Evolutionary conservation across 345 rosid species (phyloP).

Genomic region (Pseudoturritis turrita): DNA sequence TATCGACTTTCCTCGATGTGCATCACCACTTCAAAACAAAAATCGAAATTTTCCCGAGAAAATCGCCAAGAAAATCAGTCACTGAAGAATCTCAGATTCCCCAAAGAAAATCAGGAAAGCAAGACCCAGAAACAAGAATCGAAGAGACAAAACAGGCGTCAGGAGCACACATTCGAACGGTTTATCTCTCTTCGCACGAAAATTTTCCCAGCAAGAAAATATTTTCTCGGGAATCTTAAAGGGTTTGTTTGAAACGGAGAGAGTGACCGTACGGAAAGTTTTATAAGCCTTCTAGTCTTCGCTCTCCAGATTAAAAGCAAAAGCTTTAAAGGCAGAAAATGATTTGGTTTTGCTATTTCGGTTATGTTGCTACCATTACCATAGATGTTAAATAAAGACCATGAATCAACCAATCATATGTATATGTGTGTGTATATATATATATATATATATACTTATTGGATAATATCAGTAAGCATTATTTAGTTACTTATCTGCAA

Average conservation of each 20-base stretch:
- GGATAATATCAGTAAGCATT: not conserved
- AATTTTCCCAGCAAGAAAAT: not conserved
- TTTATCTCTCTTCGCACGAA: not conserved
- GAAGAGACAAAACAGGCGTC: not conserved
- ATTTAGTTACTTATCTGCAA: not conserved
- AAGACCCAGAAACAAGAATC: not conserved
- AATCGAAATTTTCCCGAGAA: not conserved
- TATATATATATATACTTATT: not conserved
- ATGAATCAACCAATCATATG: not conserved
- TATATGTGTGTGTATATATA: not conserved
- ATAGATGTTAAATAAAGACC: not conserved
- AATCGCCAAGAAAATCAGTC: not conserved
- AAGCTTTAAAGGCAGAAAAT: not conserved
- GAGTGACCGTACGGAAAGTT: not conserved
- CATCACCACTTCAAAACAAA: not conserved
- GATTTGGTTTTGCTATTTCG: conserved; percentile 2
- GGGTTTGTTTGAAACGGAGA: not conserved
- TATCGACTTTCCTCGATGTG: not conserved
- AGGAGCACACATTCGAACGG: not conserved
- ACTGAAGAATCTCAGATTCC: conserved; percentile 4
- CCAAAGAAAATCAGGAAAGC: not conserved
- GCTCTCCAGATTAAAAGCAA: not conserved
- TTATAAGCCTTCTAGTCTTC: not conserved
- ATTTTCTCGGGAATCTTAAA: conserved; percentile 9
- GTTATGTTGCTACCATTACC: not conserved